Evolutionary conservation across 2,329 filamentous ascomycete genomes (phyloP).

Genomic region (Phyllosticta citrichinensis): DNA sequence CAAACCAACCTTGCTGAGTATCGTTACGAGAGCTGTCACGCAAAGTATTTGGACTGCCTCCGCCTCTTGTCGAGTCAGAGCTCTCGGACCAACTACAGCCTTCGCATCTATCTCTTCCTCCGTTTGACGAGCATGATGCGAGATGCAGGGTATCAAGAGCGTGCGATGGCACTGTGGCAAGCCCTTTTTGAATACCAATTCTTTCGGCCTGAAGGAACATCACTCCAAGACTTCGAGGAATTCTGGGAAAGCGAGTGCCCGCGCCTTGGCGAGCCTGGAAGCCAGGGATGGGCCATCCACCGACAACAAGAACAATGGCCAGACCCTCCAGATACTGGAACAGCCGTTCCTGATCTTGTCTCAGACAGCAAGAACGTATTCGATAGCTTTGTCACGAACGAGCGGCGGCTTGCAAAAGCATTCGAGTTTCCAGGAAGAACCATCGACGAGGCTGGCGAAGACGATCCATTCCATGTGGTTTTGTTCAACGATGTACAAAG

Average conservation of each 20-base stretch:
- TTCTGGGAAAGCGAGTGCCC: slow-evolving; percentile 85
- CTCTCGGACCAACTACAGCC: not conserved
- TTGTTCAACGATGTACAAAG: slow-evolving; percentile 67
- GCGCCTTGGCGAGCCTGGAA: slow-evolving; percentile 63
- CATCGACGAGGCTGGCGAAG: slow-evolving; percentile 62
- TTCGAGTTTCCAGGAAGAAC: slow-evolving; percentile 60
- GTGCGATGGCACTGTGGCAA: slow-evolving; percentile 75
- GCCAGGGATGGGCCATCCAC: slow-evolving; percentile 57
- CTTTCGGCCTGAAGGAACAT: slow-evolving; percentile 38
- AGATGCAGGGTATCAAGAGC: slow-evolving; percentile 68
- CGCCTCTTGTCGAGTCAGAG: slow-evolving; percentile 30
- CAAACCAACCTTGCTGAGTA: slow-evolving; percentile 60
- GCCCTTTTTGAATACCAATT: slow-evolving; percentile 64
- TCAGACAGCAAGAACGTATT: slow-evolving; percentile 14
- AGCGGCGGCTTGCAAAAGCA: slow-evolving; percentile 39
- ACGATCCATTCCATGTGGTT: slow-evolving; percentile 75
- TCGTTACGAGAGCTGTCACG: slow-evolving; percentile 55
- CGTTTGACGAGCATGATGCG: slow-evolving; percentile 63
- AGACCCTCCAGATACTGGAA: slow-evolving; percentile 15
- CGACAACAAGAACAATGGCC: slow-evolving; percentile 3
- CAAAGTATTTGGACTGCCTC: slow-evolving; percentile 50
- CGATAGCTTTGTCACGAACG: slow-evolving; percentile 33
- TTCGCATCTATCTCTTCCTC: slow-evolving; percentile 56
- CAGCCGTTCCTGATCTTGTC: not conserved
- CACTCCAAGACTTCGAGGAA: slow-evolving; percentile 43